Base-by-base conservation (phyloP, 2,329 filamentous ascomycete genomes). In the Aspergillus niger region DNA sequence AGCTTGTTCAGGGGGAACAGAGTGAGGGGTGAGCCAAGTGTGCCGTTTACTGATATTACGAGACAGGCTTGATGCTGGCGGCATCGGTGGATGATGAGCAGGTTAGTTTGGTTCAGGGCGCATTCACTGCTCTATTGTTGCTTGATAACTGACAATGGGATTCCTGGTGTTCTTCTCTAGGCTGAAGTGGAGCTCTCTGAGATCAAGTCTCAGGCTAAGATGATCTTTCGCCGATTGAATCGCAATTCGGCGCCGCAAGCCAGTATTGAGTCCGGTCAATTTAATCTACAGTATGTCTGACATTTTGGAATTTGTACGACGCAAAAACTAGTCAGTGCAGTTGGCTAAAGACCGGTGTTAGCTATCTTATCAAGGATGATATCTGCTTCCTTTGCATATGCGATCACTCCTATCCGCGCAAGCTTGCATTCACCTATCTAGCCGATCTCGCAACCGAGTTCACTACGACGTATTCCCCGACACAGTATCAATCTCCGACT, bases 341-440 rank as follows among this genome's bases (percentile, higher is more conserved):
- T 26, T 26, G 20, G 47, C 50, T 56, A 13, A 49, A 50, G 57
- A 13, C 43, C 17, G 11, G 39, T 32, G 22, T 36, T 71, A 92
- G 90, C 85, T 97, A 97, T 83, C 82, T 94, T 65, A 91, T 99
- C 79, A 83, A 89, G 71, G 84, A 88, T 72, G 89, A 91, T 70
- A 85, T 99, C 68, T 89, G 92, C 80, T 98, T 96, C 83, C 84
- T 98, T 70, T 92, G 91, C 83, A 94, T 99, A 78, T 93, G 91
- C 82, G 93, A 97, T 78, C 85, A 87, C 60, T 91, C 91, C 59
- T 99, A 98, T 83, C 94, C 95, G 60, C 94, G 95, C 79, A 98
- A 99, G 80, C 90, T 99, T 52, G 94, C 96, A 73, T 97, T 99
- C 79, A 97, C 94, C 63, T 99, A 98, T 85, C 92, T 99, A 63